These are phyloP conservation scores for Solanum sparsipilum DNA, from an alignment of 257 asterid species.

Conservation along the genomic window DNA sequence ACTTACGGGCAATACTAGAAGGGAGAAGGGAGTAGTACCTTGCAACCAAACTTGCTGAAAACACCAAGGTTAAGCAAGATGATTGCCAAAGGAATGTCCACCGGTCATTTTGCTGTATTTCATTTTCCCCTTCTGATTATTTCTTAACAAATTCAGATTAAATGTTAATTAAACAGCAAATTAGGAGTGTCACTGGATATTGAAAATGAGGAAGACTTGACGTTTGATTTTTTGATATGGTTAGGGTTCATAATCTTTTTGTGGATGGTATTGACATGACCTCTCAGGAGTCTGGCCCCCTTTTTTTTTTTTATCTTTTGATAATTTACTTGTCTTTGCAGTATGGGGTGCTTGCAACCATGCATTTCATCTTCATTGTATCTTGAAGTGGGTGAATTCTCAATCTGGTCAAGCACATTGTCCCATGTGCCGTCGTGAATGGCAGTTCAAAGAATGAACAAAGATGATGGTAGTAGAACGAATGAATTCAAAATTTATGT, in stretches of 20 bases:
- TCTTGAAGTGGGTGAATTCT: slow-evolving; percentile 88
- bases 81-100: slow-evolving; percentile 17
- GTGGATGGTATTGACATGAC: neutral
- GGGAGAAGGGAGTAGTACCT: neutral
- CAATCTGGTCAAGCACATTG: slow-evolving; percentile 89
- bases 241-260: neutral
- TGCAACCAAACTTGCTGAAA: slow-evolving; percentile 19
- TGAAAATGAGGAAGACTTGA: neutral
- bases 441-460: slow-evolving; percentile 73
- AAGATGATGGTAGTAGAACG: neutral
- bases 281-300: neutral
- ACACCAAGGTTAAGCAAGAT: slow-evolving; percentile 19
- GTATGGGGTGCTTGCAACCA: slow-evolving; percentile 90
- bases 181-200: neutral
- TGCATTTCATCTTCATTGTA: slow-evolving; percentile 91
- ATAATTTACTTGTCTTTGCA: slow-evolving; percentile 15
- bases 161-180: neutral
- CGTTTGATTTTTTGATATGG: slow-evolving; percentile 11
- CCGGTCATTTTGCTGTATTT: slow-evolving; percentile 10
- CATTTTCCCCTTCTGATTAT: neutral
- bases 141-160: neutral
- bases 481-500: neutral
- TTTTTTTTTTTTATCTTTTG: neutral
- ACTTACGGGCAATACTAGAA: neutral
- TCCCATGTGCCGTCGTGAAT: slow-evolving; percentile 90